A percentile compares a stretch with the other conserved stretches of the same genome.
Conservation (phyloP, 768 basidiomycete species). For the Asterophora lycoperdoides region DNA sequence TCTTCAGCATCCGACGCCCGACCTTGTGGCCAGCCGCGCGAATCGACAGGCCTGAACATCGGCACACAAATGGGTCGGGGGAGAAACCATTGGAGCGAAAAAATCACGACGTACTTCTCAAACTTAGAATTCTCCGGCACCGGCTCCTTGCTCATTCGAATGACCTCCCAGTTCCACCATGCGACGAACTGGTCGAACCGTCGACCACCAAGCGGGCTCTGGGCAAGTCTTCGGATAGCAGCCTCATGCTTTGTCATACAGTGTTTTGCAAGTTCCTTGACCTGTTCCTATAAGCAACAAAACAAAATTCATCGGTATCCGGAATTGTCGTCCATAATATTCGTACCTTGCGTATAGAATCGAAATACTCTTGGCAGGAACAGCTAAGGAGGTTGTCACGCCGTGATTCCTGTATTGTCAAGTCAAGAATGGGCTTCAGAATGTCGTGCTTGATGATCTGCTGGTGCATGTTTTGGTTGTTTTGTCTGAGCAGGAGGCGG, state of each 20-base stretch:
- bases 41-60: slow-evolving; percentile 32
- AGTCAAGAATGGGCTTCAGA: slow-evolving; percentile 75
- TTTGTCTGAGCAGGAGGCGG: slow-evolving; percentile 76
- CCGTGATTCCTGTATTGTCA: slow-evolving; percentile 77
- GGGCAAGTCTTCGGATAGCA: slow-evolving; percentile 58
- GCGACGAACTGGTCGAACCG: slow-evolving; percentile 67
- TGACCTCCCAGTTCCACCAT: slow-evolving; percentile 74
- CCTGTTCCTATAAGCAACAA: slow-evolving; percentile 59
- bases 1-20: slow-evolving; percentile 69
- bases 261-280: slow-evolving; percentile 78
- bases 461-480: slow-evolving; percentile 68
- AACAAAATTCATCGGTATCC: not conserved
- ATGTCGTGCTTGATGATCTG: slow-evolving; percentile 85
- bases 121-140: slow-evolving; percentile 47
- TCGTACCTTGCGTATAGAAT: slow-evolving; percentile 80
- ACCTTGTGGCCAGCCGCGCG: slow-evolving; percentile 43
- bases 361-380: slow-evolving; percentile 95
- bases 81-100: slow-evolving; percentile 5
- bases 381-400: slow-evolving; percentile 92
- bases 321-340: not conserved
- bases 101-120: slow-evolving; percentile 40
- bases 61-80: slow-evolving; percentile 9
- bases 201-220: slow-evolving; percentile 55
- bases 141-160: slow-evolving; percentile 65
- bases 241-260: slow-evolving; percentile 77